These are phyloP conservation scores for Silybum marianum DNA, from an alignment of 129 eudicot genomes.

Conservation along the genomic window DNA sequence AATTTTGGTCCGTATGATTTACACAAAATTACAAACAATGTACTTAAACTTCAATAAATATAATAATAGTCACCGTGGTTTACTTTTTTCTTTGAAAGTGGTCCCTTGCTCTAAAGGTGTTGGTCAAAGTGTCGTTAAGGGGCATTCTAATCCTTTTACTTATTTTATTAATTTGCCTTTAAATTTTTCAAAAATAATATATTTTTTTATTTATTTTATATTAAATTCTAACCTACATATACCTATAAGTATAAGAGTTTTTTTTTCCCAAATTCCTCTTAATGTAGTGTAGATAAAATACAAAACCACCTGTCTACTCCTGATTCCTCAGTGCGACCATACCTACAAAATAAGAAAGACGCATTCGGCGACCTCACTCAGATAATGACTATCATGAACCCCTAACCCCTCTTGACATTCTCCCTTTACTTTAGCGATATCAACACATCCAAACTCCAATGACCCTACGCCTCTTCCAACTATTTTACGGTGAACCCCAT, in stretches of 20 bases:
- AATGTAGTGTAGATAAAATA: not conserved
- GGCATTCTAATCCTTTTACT: not conserved
- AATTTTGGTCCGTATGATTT: not conserved
- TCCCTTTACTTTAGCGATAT: not conserved
- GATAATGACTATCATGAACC: not conserved
- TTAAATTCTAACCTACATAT: too few relatives aligned
- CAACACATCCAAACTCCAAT: not conserved
- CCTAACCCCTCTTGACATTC: not conserved
- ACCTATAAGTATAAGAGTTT: not conserved
- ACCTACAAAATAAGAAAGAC: not conserved
- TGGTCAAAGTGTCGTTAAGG: not conserved
- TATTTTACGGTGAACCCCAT: not conserved
- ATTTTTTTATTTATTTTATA: too few relatives aligned
- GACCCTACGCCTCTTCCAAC: not conserved
- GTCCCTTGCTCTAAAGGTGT: not conserved
- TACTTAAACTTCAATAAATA: not conserved
- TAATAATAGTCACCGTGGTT: not conserved
- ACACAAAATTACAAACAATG: not conserved
- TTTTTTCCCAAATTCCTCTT: too few relatives aligned
- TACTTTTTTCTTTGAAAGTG: not conserved
- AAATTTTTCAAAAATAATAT: too few relatives aligned
- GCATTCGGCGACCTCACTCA: not conserved
- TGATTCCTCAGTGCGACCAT: not conserved
- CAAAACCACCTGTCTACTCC: not conserved
- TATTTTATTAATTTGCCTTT: not conserved